Base-by-base conservation (phyloP, 768 basidiomycete genomes). In the Mycena vitilis region DNA sequence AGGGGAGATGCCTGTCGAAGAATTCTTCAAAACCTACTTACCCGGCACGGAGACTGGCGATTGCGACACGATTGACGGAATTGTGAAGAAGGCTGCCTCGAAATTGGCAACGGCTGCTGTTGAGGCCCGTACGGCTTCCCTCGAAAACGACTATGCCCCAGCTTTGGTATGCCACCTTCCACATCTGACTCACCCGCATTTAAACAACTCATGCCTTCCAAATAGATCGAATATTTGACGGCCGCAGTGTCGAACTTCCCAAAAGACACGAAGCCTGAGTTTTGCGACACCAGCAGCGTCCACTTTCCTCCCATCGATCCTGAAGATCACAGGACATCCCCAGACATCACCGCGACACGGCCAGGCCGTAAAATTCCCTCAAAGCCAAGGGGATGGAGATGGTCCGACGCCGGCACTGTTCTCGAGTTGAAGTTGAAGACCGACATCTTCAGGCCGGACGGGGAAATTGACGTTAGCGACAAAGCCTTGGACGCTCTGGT, bases 261-360 rank as follows among this genome's bases (percentile, higher is more conserved):
- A 1, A 23, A 44, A 18, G n/a, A 44, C 2, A 49, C 38, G 22
- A 57, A 52, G 20, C 56, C 63, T 42, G 4, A 13, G 2, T 9
- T 65, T 30, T n/a, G 12, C 18, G 66, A 68, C 40, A 68, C 66
- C 2, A 44, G 44, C 44, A 57, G 30, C 34, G 51, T 16, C 23
- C 7, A 18, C 3, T 56, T 62, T 22, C 11, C 15, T 4, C 10
- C 66, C 45, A 36, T 59, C 22, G 54, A 58, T 11, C 8, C 6
- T 6, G 38, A 13, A 0, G 48, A 54, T 9, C 60, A 68, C 25
- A 5, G 40, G 15, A 68, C 47, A 22, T 52, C 8, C 40, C 66
- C 66, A 18, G 66, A 68, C 22, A 59, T 63, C 25, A 54, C 51
- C 23, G 5, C 30, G 18, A 66, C 22, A 16, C 37, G 18, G 10